These are phyloP conservation scores for Macaranga tanarius DNA, from an alignment of 441 rosid species.

Conservation along the genomic window DNA sequence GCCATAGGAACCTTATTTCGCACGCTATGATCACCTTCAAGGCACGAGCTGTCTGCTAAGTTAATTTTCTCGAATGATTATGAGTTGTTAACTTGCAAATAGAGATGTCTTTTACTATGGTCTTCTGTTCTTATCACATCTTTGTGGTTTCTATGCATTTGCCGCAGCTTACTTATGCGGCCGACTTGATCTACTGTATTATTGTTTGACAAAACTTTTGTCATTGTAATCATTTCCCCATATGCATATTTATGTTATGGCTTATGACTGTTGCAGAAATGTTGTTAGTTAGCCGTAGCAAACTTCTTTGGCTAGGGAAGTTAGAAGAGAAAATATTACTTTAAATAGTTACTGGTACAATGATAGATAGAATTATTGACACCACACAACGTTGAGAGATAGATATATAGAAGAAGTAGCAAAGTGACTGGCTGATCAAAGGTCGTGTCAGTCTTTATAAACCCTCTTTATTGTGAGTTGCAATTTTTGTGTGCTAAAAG, in stretches of 20 bases:
- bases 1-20: background rate
- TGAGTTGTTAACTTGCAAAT: background rate
- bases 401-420: background rate
- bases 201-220: background rate
- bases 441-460: conserved; percentile 41
- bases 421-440: conserved; percentile 34
- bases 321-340: background rate
- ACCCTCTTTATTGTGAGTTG: conserved; percentile 28
- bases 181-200: conserved; percentile 1
- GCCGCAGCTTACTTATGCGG: background rate
- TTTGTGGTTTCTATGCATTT: conserved; percentile 9
- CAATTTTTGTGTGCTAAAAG: conserved; percentile 22
- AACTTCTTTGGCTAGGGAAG: background rate
- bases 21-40: background rate
- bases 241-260: conserved; percentile 3
- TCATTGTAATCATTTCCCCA: background rate
- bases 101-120: background rate
- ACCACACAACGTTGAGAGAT: conserved; percentile 22
- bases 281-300: background rate
- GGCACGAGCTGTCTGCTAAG: conserved; percentile 19
- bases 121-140: background rate
- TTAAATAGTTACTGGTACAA: background rate
- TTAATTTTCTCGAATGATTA: background rate
- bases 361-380: conserved; percentile 12
- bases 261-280: background rate